Conservation (phyloP, 2,329 filamentous ascomycete species). For the Bipolaris victoriae region DNA sequence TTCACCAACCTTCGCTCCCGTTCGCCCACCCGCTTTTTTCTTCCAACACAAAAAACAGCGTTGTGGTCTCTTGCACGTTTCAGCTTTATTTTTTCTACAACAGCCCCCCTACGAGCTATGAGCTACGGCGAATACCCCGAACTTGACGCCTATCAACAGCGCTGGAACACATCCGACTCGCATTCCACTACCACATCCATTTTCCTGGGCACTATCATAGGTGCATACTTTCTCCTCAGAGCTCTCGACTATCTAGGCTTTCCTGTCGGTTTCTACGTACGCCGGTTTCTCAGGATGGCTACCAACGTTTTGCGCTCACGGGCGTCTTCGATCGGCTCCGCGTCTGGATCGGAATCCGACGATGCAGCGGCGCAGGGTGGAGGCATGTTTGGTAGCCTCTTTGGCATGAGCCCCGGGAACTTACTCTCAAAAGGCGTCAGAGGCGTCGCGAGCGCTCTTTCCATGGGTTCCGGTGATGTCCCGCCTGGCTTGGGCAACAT, state of each 20-base stretch:
- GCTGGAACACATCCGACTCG: conserved; percentile 21
- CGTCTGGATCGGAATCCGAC: conserved; percentile 23
- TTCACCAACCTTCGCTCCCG: conserved; percentile 20
- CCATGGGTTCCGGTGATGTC: conserved; percentile 38
- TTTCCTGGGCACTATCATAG: conserved; percentile 29
- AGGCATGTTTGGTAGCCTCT: conserved; percentile 37
- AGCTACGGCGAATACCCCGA: conserved; percentile 26
- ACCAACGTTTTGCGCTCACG: conserved; percentile 14
- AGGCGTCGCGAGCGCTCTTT: conserved; percentile 47
- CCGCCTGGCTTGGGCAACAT: conserved; percentile 79
- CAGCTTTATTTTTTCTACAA: conserved; percentile 16
- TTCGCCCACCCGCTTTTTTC: conserved; percentile 4
- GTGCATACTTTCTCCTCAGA: conserved; percentile 39
- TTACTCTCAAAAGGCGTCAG: conserved; percentile 46
- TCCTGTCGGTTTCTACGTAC: conserved; percentile 56
- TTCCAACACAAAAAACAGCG: not conserved
- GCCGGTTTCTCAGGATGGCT: conserved; percentile 52
- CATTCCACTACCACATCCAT: conserved; percentile 21
- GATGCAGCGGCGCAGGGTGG: conserved; percentile 31
- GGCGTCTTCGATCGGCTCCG: conserved; percentile 10
- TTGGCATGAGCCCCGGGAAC: conserved; percentile 49
- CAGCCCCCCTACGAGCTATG: conserved; percentile 27
- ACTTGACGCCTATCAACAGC: conserved; percentile 27
- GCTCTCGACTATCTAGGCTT: conserved; percentile 37
- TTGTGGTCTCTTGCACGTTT: conserved; percentile 4